Base-by-base conservation (phyloP, 352 stramenopile species). In the Phytophthora ramorum region DNA sequence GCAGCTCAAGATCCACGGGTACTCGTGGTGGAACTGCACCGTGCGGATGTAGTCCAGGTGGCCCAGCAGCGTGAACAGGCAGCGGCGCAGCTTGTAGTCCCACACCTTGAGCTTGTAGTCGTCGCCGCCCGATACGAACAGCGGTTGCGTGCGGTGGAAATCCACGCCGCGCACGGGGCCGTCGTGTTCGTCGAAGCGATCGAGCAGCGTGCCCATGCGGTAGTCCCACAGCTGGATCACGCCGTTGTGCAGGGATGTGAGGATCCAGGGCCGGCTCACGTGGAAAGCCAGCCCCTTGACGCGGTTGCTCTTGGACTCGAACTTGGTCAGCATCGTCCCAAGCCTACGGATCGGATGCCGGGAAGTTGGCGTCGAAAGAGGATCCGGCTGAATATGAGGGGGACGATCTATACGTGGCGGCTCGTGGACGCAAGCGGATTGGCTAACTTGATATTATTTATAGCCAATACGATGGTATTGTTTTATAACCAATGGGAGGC, bases 51-150 rank as follows among this genome's bases (percentile, higher is more conserved):
- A 99, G 90, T 99, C 98, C 58, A 99, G 79, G 75, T 99, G 98
- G 2, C 98, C 98, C 10, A 99, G 82, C 17, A 99, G 77, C 7
- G 98, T 99, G 75, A 99, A 99, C 7, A 99, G 86, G 73, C 98
- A 99, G 53, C 97, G 87, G 35, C 97, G 92, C 41, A 99, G 87
- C 83, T 99, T 99, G 81, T 99, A 99, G 83, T 99, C 98, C 98
- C 98, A 99, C 19, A 99, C 97, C 84, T 99, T 99, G 70, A 99
- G 98, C 79, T 99, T 99, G 95, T 99, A 99, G 80, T 99, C 98
- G 75, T 99, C 98, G 22, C 98, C 98, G 19, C 98, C 98, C 14
- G 96, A 99, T 14, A 99, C 97, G 62, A 99, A 99, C 14, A 99
- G 86, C 43, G 97, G 97, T 77, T 99, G 97, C 24, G 91, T 92